Evolutionary conservation across 805 yeast species (phyloP).

Genomic region (Lipomyces japonicus): DNA sequence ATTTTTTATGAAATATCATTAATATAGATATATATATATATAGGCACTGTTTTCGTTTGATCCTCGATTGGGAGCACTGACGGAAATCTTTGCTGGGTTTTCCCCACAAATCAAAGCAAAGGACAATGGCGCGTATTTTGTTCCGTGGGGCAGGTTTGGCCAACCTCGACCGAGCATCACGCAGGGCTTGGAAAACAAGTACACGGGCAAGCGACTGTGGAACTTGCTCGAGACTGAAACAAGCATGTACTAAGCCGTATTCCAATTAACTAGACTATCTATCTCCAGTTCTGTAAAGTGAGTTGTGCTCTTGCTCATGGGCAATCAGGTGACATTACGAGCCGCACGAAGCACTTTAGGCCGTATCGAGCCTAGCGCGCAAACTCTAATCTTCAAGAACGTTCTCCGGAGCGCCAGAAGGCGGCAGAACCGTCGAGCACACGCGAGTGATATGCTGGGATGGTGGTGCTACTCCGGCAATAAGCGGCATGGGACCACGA

Average conservation of each 20-base stretch:
- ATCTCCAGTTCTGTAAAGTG: too few relatives aligned
- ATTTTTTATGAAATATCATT: neutral
- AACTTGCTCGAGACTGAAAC: constrained; percentile 37
- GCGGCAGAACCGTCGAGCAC: too few relatives aligned
- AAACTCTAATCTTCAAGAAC: too few relatives aligned
- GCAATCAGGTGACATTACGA: too few relatives aligned
- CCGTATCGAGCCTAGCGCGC: too few relatives aligned
- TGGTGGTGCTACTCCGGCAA: too few relatives aligned
- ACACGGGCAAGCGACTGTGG: constrained; percentile 38
- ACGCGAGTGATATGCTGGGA: too few relatives aligned
- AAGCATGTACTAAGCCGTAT: neutral
- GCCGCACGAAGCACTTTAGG: too few relatives aligned
- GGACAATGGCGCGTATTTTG: constrained; percentile 40
- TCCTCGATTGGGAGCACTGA: constrained; percentile 43
- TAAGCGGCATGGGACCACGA: too few relatives aligned
- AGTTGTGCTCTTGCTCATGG: too few relatives aligned
- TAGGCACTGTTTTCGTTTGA: constrained; percentile 18
- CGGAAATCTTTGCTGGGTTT: constrained; percentile 46
- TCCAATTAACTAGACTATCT: too few relatives aligned
- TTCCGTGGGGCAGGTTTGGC: constrained; percentile 46
- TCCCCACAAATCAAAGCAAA: constrained; percentile 38
- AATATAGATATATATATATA: neutral
- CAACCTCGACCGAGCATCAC: constrained; percentile 8
- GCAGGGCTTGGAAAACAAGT: constrained; percentile 7
- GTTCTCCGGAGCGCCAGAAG: too few relatives aligned